Evolutionary conservation across 169 alveolate species (phyloP), one percentile per base, ranked within the genome.

Genomic region (Cryptosporidium ryanae): DNA sequence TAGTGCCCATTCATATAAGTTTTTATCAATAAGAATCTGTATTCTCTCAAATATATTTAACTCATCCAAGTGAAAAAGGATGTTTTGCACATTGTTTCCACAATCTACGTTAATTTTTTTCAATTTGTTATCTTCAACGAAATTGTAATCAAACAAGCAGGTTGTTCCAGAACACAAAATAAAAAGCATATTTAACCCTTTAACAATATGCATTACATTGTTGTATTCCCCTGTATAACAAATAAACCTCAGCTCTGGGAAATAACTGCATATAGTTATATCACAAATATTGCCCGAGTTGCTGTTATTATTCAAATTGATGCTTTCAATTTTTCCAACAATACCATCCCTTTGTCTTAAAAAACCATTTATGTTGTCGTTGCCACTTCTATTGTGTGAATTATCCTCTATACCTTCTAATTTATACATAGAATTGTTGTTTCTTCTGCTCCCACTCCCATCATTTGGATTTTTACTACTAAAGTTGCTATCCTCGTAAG

Each of bases 171-270:
- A 76, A 17, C 87, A 76, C 12, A 76, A 18, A 27, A 76, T 55
- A 61, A 76, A 76, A 32, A 76, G 17, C 71, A 59, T 55, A 55
- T 76, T 76, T 18, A 76, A 52, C 3, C 87, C 87, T 59, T 76
- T 59, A 46, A 76, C 5, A 76, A 76, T 59, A 38, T 76, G 87
- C 4, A 71, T 38, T 0, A 76, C 87, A 76, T 76, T 76, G 18
- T 76, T 76, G n/a, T 46, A 76, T 59, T 76, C 87, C 8, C 71
- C 87, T 46, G 71, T 76, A 43, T 76, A 76, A 34, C 87, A 76
- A 32, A 76, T 76, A 59, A 54, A 76, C 48, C 87, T 55, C 15
- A 76, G 23, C 27, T 76, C 87, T 13, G 87, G 87, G 2, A 76
- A 43, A 31, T 76, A 76, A 43, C 43, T 55, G 46, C 87, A 76